phyloP scores from a whole-genome alignment of 192 early-diverging fungal species.

The Coemansia sp. region DNA sequence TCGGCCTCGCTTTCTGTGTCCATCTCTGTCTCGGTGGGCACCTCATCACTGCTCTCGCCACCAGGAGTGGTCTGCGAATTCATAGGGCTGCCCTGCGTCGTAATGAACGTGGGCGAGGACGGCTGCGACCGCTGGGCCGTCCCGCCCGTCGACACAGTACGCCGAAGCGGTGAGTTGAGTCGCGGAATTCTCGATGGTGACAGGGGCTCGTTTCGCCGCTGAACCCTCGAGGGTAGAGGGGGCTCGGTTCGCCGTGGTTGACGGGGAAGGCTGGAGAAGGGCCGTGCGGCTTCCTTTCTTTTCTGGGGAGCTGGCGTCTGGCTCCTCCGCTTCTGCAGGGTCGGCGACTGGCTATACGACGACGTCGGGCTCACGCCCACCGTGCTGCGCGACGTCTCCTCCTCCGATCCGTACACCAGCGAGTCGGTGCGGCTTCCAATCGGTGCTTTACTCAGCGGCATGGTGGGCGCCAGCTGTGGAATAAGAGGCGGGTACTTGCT shows the following conservation, averaged over 20 bases:
- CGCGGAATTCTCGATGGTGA: too few species aligned
- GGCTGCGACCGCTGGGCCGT: not conserved
- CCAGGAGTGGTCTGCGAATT: not conserved
- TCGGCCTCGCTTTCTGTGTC: slow-evolving; percentile 11
- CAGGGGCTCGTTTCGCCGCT: too few species aligned
- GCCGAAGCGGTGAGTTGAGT: slow-evolving; percentile 36
- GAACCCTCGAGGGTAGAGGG: too few species aligned
- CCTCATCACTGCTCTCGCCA: slow-evolving; percentile 11
- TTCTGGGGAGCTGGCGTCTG: too few species aligned
- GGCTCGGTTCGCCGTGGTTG: too few species aligned
- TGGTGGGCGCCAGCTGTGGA: too few species aligned
- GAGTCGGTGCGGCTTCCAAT: too few species aligned
- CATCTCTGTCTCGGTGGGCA: slow-evolving; percentile 28
- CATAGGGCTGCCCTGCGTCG: too few species aligned
- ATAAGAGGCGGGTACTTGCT: too few species aligned
- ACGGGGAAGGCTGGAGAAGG: too few species aligned
- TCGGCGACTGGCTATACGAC: slow-evolving; percentile 11
- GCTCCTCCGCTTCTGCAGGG: slow-evolving; percentile 6
- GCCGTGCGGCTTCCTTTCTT: too few species aligned
- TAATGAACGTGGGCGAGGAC: not conserved
- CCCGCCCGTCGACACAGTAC: slow-evolving; percentile 22
- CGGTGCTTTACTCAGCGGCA: too few species aligned
- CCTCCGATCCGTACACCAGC: slow-evolving; percentile 15
- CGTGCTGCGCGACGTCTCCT: slow-evolving; percentile 21
- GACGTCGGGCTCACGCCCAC: slow-evolving; percentile 16